phyloP scores from a whole-genome alignment of 2,329 filamentous ascomycete genomes.

The Chaetothyriales sp. region DNA sequence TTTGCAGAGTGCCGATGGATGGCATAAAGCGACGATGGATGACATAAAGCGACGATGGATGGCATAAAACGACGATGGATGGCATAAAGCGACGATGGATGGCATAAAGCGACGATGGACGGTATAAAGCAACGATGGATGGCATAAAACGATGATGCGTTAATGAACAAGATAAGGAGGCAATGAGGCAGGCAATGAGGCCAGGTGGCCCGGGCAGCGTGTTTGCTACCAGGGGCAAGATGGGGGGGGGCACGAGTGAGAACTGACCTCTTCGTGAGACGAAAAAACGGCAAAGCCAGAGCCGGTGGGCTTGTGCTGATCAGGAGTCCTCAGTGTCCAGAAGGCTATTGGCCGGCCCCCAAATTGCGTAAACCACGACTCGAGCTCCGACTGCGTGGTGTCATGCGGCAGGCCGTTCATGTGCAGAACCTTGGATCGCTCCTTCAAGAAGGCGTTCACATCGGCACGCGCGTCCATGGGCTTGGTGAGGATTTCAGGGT shows the following conservation, averaged over 20 bases:
- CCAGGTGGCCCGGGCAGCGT: background rate
- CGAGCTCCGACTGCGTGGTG: conserved; percentile 93
- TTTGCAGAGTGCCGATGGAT: background rate
- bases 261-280: conserved; percentile 84
- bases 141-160: background rate
- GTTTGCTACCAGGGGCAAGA: background rate
- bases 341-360: conserved; percentile 95
- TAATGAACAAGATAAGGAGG: background rate
- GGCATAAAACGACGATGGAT: too few relatives aligned
- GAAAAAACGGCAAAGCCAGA: conserved; percentile 98
- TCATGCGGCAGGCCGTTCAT: conserved; percentile 96
- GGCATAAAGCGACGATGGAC: background rate
- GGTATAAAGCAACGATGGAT: too few relatives aligned
- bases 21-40: background rate
- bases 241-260: background rate
- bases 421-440: conserved; percentile 94
- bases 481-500: conserved; percentile 84
- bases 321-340: conserved; percentile 93
- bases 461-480: conserved; percentile 96
- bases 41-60: background rate
- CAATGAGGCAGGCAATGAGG: background rate
- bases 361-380: conserved; percentile 99
- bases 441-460: conserved; percentile 86
- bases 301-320: conserved; percentile 98
- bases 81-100: background rate